These are phyloP conservation scores for Boletus subluridellus DNA, from an alignment of 1,284 basidiomycete species.

Conservation along the genomic window DNA sequence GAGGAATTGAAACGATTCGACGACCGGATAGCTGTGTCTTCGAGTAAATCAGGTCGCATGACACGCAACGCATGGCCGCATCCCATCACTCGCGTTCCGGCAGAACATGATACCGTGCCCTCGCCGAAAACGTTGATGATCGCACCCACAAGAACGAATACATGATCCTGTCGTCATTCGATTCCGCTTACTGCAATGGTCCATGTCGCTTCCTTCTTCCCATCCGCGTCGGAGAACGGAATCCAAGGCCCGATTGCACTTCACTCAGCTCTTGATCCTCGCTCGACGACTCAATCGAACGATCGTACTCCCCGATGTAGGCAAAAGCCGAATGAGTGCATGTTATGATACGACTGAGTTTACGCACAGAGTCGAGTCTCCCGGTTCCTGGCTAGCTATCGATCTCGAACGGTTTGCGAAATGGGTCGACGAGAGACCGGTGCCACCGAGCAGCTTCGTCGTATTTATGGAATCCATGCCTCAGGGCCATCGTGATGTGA, in stretches of 20 bases:
- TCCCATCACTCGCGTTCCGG: slow-evolving; percentile 12
- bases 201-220: slow-evolving; percentile 47
- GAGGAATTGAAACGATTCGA: background rate
- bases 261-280: slow-evolving; percentile 43
- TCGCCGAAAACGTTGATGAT: background rate
- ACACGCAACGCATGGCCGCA: slow-evolving; percentile 13
- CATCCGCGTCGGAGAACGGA: slow-evolving; percentile 47
- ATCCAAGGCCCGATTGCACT: slow-evolving; percentile 47
- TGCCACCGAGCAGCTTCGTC: no score
- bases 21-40: no score
- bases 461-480: no score
- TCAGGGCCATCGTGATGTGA: no score
- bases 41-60: background rate
- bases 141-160: background rate
- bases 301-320: slow-evolving; percentile 51
- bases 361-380: no score
- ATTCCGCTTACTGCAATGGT: slow-evolving; percentile 11
- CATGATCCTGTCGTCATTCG: slow-evolving; percentile 1
- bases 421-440: no score
- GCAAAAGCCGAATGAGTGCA: no score
- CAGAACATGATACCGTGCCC: background rate
- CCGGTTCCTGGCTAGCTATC: no score
- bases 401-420: no score
- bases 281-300: slow-evolving; percentile 45
- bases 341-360: no score